Conservation (phyloP, 2,329 filamentous ascomycete species). For the Ophiostoma sp. region DNA sequence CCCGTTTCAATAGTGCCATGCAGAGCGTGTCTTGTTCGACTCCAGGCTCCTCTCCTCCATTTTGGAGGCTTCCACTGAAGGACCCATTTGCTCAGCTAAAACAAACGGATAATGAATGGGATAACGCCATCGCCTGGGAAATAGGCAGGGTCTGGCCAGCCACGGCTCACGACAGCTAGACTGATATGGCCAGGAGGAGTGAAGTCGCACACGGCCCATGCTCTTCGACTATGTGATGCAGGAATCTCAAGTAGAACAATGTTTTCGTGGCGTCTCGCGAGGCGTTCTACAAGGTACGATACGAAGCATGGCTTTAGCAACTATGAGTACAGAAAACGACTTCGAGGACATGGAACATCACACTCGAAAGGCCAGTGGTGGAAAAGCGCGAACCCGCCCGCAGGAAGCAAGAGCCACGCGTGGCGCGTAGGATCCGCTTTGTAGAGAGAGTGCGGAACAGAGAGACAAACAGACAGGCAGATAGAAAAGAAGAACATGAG, state of each 20-base stretch:
- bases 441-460: background rate
- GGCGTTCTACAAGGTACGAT: background rate
- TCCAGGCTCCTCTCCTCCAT: too few species aligned
- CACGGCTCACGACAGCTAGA: background rate
- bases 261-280: background rate
- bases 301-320: background rate
- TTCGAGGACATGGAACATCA: background rate
- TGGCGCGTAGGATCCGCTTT: background rate
- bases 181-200: background rate
- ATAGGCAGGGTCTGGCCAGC: background rate
- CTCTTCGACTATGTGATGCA: background rate
- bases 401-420: background rate
- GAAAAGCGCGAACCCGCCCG: background rate
- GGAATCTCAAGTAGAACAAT: background rate
- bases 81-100: background rate
- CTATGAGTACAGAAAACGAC: background rate
- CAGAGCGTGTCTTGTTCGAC: background rate
- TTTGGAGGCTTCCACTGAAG: background rate
- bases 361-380: background rate
- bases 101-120: background rate
- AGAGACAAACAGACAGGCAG: background rate
- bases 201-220: background rate
- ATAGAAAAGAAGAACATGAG: background rate
- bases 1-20: constrained; percentile 9
- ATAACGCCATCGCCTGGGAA: background rate